These are phyloP conservation scores for Salix koriyanagi DNA, from an alignment of 345 rosid genomes.

Conservation along the genomic window DNA sequence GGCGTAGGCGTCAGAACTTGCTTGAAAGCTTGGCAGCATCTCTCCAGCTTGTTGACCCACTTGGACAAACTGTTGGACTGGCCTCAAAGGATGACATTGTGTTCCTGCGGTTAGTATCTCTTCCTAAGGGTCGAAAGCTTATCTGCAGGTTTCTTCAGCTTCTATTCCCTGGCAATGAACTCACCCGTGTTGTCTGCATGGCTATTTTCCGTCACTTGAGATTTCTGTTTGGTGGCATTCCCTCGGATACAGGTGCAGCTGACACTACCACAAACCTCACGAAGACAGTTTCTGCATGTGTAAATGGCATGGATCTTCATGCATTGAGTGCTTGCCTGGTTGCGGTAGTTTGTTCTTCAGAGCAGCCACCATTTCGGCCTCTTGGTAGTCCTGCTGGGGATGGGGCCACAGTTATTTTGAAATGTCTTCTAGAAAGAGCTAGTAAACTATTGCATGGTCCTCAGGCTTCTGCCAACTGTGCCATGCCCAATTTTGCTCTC, in stretches of 20 bases:
- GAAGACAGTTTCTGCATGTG: slow-evolving; percentile 56
- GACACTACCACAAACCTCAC: slow-evolving; percentile 63
- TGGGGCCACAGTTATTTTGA: slow-evolving; percentile 73
- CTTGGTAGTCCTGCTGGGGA: slow-evolving; percentile 85
- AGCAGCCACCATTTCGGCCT: slow-evolving; percentile 97
- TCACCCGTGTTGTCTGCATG: slow-evolving; percentile 83
- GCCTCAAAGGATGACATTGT: slow-evolving; percentile 74
- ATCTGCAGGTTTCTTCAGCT: slow-evolving; percentile 65
- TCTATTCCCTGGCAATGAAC: slow-evolving; percentile 79
- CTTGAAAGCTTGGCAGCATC: slow-evolving; percentile 85
- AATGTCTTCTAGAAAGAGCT: slow-evolving; percentile 84
- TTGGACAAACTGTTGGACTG: slow-evolving; percentile 51
- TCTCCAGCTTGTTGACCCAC: slow-evolving; percentile 91
- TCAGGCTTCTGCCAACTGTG: slow-evolving; percentile 34
- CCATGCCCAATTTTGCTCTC: slow-evolving; percentile 54
- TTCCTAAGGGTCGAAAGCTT: slow-evolving; percentile 83
- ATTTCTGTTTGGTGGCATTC: slow-evolving; percentile 72
- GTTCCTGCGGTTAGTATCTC: slow-evolving; percentile 64
- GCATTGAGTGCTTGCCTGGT: slow-evolving; percentile 91
- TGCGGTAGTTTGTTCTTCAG: slow-evolving; percentile 94
- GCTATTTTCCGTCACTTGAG: slow-evolving; percentile 90
- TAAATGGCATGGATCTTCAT: slow-evolving; percentile 76
- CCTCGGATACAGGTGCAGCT: slow-evolving; percentile 57
- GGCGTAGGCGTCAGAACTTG: slow-evolving; percentile 63
- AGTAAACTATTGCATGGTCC: slow-evolving; percentile 55